These are phyloP conservation scores for Thalia dealbata DNA, from an alignment of 176 grass and related monocot species.

Conservation along the genomic window DNA sequence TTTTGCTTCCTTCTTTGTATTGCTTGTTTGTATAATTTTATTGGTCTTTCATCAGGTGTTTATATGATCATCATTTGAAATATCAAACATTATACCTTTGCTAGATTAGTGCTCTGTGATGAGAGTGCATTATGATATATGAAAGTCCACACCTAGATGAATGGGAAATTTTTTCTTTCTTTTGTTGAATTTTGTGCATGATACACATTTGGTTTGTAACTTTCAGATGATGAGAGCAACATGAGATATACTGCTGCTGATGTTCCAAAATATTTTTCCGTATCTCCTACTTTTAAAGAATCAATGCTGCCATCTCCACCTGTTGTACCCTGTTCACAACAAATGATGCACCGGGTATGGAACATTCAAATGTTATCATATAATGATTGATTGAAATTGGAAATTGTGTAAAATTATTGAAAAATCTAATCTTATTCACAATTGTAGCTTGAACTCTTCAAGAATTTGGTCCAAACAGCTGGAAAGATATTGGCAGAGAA, in stretches of 20 bases:
- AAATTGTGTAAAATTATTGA: not conserved
- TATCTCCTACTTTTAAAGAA: slow-evolving; percentile 43
- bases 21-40: not conserved
- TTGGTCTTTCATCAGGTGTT: not conserved
- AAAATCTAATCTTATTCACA: not conserved
- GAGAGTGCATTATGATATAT: too few relatives aligned
- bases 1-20: not conserved
- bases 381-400: not conserved
- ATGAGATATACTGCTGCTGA: slow-evolving; percentile 64
- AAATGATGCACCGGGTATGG: not conserved
- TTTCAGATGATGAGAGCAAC: slow-evolving; percentile 48
- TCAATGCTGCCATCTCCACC: slow-evolving; percentile 21
- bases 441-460: slow-evolving; percentile 60
- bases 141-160: not conserved
- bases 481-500: slow-evolving; percentile 39
- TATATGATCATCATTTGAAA: too few relatives aligned
- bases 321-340: slow-evolving; percentile 9
- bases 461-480: slow-evolving; percentile 58
- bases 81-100: too few relatives aligned
- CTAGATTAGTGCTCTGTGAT: too few relatives aligned
- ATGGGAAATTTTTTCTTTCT: not conserved
- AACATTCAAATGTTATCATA: not conserved
- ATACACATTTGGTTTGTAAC: slow-evolving; percentile 11
- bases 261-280: slow-evolving; percentile 44
- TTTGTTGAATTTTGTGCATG: not conserved